These are phyloP conservation scores for Pyrenophora tritici-repentis DNA, from an alignment of 2,329 filamentous ascomycete genomes.

Conservation along the genomic window DNA sequence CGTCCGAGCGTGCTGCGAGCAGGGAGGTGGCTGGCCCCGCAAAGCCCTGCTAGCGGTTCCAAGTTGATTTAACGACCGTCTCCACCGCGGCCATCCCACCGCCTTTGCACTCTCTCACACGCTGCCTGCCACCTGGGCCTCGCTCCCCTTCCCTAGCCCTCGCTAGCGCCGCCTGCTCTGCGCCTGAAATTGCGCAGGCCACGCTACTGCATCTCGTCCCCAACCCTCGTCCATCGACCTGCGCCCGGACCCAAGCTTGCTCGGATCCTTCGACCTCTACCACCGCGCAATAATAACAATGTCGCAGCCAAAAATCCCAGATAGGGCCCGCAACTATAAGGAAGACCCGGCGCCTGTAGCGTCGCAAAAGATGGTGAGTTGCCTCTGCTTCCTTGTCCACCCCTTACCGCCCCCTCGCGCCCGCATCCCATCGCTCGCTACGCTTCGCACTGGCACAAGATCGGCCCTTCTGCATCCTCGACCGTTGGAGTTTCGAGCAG, in stretches of 20 bases:
- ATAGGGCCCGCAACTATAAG: constrained; percentile 52
- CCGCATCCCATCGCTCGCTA: constrained; percentile 25
- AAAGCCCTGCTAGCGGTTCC: constrained; percentile 43
- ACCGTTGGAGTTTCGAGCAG: constrained; percentile 40
- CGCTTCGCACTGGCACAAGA: constrained; percentile 15
- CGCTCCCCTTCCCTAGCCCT: constrained; percentile 13
- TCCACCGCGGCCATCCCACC: constrained; percentile 35
- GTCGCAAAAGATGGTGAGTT: constrained; percentile 51
- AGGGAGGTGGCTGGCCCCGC: constrained; percentile 40
- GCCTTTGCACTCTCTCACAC: constrained; percentile 17
- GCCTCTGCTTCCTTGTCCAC: constrained; percentile 45
- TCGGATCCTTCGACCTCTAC: constrained; percentile 41
- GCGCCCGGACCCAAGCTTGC: constrained; percentile 38
- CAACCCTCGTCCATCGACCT: constrained; percentile 34
- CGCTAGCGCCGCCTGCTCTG: constrained; percentile 23
- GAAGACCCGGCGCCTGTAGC: constrained; percentile 52
- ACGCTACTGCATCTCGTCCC: constrained; percentile 41
- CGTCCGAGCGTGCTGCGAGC: constrained; percentile 37
- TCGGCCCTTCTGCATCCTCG: constrained; percentile 30
- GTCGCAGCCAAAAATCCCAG: constrained; percentile 49
- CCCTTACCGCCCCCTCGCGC: constrained; percentile 12
- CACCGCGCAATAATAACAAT: constrained; percentile 47
- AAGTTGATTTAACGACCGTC: constrained; percentile 47
- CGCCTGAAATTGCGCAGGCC: constrained; percentile 46
- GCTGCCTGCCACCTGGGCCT: constrained; percentile 6